Conservation (phyloP, 192 early-diverging fungal genomes). For the Chytriomyces sp. region DNA sequence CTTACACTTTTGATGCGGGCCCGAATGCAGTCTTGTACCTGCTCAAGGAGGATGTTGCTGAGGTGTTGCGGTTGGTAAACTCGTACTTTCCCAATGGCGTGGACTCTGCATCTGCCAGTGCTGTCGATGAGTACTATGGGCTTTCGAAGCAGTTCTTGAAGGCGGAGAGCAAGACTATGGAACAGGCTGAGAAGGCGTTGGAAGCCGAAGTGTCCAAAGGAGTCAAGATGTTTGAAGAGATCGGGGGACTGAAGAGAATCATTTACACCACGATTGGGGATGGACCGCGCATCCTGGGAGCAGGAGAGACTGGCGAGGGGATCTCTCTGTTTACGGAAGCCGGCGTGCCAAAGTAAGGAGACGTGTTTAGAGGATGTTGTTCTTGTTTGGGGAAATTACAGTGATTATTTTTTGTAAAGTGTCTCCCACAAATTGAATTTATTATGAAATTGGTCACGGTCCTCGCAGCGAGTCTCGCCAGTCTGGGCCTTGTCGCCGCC, state of each 20-base stretch:
- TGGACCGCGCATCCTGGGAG: slow-evolving; percentile 83
- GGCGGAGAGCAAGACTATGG: slow-evolving; percentile 34
- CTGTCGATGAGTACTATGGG: slow-evolving; percentile 53
- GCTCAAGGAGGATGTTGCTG: slow-evolving; percentile 75
- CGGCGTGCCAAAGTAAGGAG: slow-evolving; percentile 59
- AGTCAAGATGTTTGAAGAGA: slow-evolving; percentile 59
- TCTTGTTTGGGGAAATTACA: too few species aligned
- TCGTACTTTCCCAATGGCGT: slow-evolving; percentile 76
- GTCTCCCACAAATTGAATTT: too few species aligned
- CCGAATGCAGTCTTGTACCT: slow-evolving; percentile 98
- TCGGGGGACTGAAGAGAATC: slow-evolving; percentile 74
- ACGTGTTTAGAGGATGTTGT: too few species aligned
- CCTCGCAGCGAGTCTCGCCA: background rate
- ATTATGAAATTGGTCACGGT: background rate
- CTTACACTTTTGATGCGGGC: slow-evolving; percentile 99
- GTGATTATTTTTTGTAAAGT: too few species aligned
- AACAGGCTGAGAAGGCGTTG: background rate
- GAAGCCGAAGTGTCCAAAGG: slow-evolving; percentile 60
- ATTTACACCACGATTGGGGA: slow-evolving; percentile 91
- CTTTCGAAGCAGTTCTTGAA: slow-evolving; percentile 35
- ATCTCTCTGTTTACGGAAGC: slow-evolving; percentile 65
- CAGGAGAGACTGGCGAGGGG: slow-evolving; percentile 36
- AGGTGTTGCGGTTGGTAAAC: slow-evolving; percentile 83
- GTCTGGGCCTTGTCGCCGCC: background rate
- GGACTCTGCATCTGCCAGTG: slow-evolving; percentile 43